A percentile compares a stretch with the other conserved stretches of the same genome.
Conservation (phyloP, 192 early-diverging fungal genomes). For the Coemansia sp. region DNA sequence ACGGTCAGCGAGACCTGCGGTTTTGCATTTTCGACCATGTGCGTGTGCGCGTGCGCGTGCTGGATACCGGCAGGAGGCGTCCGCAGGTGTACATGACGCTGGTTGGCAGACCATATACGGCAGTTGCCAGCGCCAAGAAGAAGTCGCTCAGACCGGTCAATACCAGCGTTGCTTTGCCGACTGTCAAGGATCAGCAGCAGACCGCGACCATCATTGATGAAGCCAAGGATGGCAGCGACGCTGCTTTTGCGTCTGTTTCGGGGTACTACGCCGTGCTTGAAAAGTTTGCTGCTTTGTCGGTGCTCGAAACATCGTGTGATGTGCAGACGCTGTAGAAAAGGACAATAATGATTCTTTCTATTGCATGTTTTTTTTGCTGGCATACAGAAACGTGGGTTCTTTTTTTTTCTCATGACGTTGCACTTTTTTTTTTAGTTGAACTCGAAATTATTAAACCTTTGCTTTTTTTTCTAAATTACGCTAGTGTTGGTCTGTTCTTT, state of each 20-base stretch:
- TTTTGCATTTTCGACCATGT: conserved; percentile 69
- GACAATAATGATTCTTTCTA: background rate
- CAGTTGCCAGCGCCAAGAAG: conserved; percentile 6
- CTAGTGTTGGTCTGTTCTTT: no score
- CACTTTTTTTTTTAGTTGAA: background rate
- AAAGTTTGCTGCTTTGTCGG: conserved; percentile 52
- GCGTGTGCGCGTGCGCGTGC: conserved; percentile 60
- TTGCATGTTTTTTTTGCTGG: background rate
- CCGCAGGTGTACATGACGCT: conserved; percentile 68
- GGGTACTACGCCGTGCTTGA: conserved; percentile 52
- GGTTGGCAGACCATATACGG: conserved; percentile 46
- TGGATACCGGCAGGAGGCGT: conserved; percentile 62
- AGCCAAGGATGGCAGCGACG: no score
- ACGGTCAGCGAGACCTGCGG: conserved; percentile 30
- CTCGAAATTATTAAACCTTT: no score
- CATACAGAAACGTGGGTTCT: no score
- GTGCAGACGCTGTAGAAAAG: conserved; percentile 12
- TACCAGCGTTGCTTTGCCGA: background rate
- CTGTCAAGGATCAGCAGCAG: no score
- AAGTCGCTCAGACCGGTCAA: background rate
- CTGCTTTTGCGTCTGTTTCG: background rate
- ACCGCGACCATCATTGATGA: no score
- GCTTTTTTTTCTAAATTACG: no score
- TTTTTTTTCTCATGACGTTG: background rate
- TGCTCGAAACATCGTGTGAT: conserved; percentile 40